Evolutionary conservation across 495 filamentous ascomycete genomes (phyloP).

Genomic region (Hypoxylon lienhwacheense): DNA sequence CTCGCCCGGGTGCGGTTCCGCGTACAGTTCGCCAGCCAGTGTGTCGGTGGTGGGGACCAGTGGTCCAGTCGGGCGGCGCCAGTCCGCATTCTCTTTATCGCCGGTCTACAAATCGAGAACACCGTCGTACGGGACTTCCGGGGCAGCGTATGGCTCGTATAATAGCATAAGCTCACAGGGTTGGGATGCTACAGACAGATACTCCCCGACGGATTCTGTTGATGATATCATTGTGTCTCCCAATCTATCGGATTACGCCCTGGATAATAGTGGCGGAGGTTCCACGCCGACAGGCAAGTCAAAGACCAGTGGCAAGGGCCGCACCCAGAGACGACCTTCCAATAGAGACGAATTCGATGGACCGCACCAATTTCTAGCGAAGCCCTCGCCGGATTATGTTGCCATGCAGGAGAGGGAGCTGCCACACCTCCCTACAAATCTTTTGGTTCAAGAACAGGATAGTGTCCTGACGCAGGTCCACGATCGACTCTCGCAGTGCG

Average conservation of each 20-base stretch:
- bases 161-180: constrained; percentile 39
- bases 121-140: constrained; percentile 36
- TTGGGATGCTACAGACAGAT: constrained; percentile 47
- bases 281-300: constrained; percentile 45
- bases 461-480: constrained; percentile 76
- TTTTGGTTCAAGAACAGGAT: constrained; percentile 82
- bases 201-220: constrained; percentile 52
- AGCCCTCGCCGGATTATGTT: constrained; percentile 64
- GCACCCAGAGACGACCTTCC: constrained; percentile 70
- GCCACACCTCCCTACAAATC: constrained; percentile 77
- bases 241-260: constrained; percentile 49
- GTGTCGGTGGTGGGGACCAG: constrained; percentile 35
- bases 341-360: constrained; percentile 89
- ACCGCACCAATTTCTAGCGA: constrained; percentile 75
- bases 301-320: constrained; percentile 54
- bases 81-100: constrained; percentile 40
- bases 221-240: constrained; percentile 51
- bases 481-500: constrained; percentile 79
- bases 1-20: constrained; percentile 41
- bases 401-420: constrained; percentile 76
- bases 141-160: constrained; percentile 40
- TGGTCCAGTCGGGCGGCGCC: constrained; percentile 37
- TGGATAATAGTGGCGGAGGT: constrained; percentile 44
- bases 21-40: constrained; percentile 42
- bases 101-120: constrained; percentile 42